Percentiles rank a stretch among this genome's conserved stretches.
Conservation (phyloP, 768 basidiomycete genomes). For the Tulasnella sp. region DNA sequence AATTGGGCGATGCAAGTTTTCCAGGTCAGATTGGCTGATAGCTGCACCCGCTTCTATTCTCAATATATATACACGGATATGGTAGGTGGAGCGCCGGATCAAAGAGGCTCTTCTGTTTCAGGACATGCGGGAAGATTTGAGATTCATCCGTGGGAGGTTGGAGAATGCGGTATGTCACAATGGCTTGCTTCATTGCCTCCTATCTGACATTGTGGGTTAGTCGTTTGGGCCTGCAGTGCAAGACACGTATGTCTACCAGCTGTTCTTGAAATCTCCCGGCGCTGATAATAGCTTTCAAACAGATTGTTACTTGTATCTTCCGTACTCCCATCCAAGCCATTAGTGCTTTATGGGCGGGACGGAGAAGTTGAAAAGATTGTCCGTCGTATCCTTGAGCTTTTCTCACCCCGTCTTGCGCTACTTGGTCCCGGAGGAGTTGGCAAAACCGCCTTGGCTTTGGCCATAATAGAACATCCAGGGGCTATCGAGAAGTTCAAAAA, state of each 20-base stretch:
- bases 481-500: conserved; percentile 23
- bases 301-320: neutral
- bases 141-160: too few species aligned
- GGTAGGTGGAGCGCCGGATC: neutral
- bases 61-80: neutral
- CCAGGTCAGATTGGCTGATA: neutral
- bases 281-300: too few species aligned
- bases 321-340: neutral
- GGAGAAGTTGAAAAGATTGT: neutral
- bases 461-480: conserved; percentile 24
- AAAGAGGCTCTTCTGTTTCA: neutral
- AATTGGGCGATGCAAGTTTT: neutral
- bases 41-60: neutral
- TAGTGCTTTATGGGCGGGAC: neutral
- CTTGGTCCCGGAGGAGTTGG: conserved; percentile 31
- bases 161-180: neutral
- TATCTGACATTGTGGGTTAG: neutral
- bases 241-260: too few species aligned
- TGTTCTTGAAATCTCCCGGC: too few species aligned
- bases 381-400: neutral
- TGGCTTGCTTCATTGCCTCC: neutral
- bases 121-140: neutral
- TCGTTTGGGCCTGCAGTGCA: neutral
- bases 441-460: conserved; percentile 31
- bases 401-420: conserved; percentile 16